Base-by-base conservation (phyloP, 2,329 filamentous ascomycete species). In the Neurospora sp. region DNA sequence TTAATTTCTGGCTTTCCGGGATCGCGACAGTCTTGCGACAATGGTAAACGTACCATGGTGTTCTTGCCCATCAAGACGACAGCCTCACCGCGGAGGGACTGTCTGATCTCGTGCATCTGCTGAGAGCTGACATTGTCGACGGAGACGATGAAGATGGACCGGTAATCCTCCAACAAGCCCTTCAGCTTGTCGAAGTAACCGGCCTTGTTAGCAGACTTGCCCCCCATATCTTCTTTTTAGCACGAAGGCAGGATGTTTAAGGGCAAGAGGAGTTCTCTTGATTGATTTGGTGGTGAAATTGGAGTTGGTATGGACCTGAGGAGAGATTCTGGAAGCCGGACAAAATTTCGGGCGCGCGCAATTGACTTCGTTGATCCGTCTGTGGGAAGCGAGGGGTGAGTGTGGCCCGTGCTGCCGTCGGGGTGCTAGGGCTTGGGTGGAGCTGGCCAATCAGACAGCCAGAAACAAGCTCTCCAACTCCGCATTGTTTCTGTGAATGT, bases 61-160 rank as follows among this genome's bases (percentile, higher is more conserved):
- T 99, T 99, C 91, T 97, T 98, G 83, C 95, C 96, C 96, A 98
- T 98, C 86, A 99, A 88, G 79, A 99, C 94, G 78, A 98, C 92
- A 85, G 89, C 94, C 84, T 97, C 86, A 74, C 91, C 91, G 83
- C 96, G 94, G 83, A 99, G 92, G 80, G 92, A 85, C 80, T 91
- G 86, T 83, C 96, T 92, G 84, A 99, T 98, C 90, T 99, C 96
- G 92, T 99, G 96, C 96, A 99, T 99, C 91, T 99, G 96, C 90
- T 99, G 96, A 78, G 96, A 99, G 84, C 91, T 93, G 90, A 99
- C 96, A 99, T 98, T 99, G 93, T 98, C 92, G 82, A 95, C 91
- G 81, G 89, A 81, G 83, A 97, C 94, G 84, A 99, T 94, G 92
- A 99, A 98, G 87, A 98, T 92, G 81, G 92, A 95, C 83, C 89